phyloP scores from a whole-genome alignment of 805 yeast genomes.

The Pichia kluyveri region DNA sequence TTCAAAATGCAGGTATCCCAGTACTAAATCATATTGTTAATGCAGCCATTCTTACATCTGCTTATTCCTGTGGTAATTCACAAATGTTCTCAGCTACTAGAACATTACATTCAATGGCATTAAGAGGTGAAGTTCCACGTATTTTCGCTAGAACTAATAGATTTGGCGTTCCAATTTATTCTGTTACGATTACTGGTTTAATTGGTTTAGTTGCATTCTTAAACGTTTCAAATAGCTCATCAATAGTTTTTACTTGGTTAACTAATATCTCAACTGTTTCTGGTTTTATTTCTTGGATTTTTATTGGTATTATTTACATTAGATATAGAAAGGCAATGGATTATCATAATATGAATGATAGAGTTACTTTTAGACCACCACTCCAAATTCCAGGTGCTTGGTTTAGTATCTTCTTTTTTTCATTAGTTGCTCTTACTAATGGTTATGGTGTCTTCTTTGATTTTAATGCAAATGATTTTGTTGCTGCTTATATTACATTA shows the following conservation, averaged over 20 bases:
- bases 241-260: constrained; percentile 54
- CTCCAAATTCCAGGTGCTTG: constrained; percentile 53
- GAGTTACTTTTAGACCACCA: constrained; percentile 49
- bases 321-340: constrained; percentile 58
- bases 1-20: constrained; percentile 48
- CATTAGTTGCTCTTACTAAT: constrained; percentile 55
- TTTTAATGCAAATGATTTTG: constrained; percentile 47
- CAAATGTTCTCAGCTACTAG: constrained; percentile 35
- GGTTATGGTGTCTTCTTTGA: constrained; percentile 61
- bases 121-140: constrained; percentile 31
- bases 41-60: constrained; percentile 53
- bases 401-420: constrained; percentile 36
- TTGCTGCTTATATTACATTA: constrained; percentile 65
- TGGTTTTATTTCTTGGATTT: constrained; percentile 58
- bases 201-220: constrained; percentile 43
- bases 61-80: constrained; percentile 41
- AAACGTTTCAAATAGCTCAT: constrained; percentile 43
- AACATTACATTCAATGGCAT: constrained; percentile 32
- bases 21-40: constrained; percentile 55
- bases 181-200: constrained; percentile 31
- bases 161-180: constrained; percentile 49
- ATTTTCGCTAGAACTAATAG: constrained; percentile 30
- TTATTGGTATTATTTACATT: constrained; percentile 42
- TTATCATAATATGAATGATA: constrained; percentile 42
- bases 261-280: constrained; percentile 57